Conservation (phyloP, 2,329 filamentous ascomycete genomes). For the Clonostachys chloroleuca region DNA sequence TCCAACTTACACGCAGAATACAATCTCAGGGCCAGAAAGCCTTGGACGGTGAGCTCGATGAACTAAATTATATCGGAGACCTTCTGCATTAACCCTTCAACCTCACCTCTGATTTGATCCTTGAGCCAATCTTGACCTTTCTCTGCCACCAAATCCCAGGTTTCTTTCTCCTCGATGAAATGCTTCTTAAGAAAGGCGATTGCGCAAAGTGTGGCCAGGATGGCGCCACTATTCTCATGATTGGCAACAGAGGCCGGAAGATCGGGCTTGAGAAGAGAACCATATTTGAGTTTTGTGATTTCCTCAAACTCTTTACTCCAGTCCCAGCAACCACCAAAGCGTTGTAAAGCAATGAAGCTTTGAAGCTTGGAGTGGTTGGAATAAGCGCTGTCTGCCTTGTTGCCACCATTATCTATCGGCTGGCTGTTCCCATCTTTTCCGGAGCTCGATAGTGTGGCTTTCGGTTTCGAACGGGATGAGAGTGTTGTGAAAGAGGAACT, state of each 20-base stretch:
- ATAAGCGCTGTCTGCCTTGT: background rate
- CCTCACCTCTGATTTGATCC: constrained; percentile 5
- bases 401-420: background rate
- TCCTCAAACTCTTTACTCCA: constrained; percentile 18
- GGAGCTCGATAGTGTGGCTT: background rate
- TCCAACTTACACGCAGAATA: too few relatives aligned
- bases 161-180: constrained; percentile 38
- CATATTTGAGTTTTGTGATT: constrained; percentile 12
- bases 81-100: background rate
- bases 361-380: constrained; percentile 8
- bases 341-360: constrained; percentile 47
- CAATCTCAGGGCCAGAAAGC: too few relatives aligned
- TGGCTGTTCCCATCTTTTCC: background rate
- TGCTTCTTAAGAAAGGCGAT: constrained; percentile 35
- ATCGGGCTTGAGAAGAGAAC: background rate
- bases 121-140: constrained; percentile 52
- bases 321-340: constrained; percentile 21
- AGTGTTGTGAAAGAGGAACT: too few relatives aligned
- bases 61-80: too few relatives aligned
- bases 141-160: constrained; percentile 62
- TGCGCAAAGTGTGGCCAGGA: constrained; percentile 20
- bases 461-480: too few relatives aligned
- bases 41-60: too few relatives aligned
- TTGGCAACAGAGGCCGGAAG: constrained; percentile 3
- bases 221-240: constrained; percentile 1